Conservation (phyloP, 2,329 filamentous ascomycete species). For the Eurotiales sp. region DNA sequence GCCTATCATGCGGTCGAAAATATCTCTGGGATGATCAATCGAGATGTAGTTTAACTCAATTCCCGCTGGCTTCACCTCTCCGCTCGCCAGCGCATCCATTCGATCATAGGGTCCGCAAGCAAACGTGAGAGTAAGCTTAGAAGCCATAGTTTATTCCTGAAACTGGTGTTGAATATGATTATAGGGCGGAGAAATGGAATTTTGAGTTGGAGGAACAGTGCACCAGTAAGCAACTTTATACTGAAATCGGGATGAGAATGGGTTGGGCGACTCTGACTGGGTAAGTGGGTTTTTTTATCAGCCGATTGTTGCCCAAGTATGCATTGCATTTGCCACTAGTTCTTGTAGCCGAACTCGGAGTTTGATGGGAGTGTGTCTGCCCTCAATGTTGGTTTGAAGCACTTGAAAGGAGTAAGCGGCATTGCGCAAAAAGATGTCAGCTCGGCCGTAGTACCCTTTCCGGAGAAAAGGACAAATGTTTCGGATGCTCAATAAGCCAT, state of each 20-base stretch:
- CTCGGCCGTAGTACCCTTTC: too few relatives aligned
- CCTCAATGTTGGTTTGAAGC: too few relatives aligned
- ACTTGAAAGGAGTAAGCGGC: too few relatives aligned
- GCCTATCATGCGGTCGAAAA: constrained; percentile 30
- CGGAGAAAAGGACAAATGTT: too few relatives aligned
- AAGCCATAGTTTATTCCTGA: not conserved
- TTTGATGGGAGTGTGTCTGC: too few relatives aligned
- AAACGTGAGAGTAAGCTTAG: constrained; percentile 17
- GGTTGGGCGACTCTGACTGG: too few relatives aligned
- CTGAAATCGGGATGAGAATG: not conserved
- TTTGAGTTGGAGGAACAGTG: not conserved
- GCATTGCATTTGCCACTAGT: too few relatives aligned
- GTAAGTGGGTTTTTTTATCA: too few relatives aligned
- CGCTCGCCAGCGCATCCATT: constrained; percentile 24
- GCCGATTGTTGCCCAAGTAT: too few relatives aligned
- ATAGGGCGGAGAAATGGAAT: not conserved
- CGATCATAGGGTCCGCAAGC: constrained; percentile 27
- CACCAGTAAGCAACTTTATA: too few relatives aligned
- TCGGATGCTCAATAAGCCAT: too few relatives aligned
- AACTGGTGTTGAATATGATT: not conserved
- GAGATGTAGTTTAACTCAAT: constrained; percentile 30
- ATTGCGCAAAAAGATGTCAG: too few relatives aligned
- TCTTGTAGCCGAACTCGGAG: not conserved
- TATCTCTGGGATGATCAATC: constrained; percentile 28
- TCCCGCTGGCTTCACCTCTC: constrained; percentile 25